Percentiles rank a stretch among this genome's conserved stretches.
Conservation (phyloP, 2,329 filamentous ascomycete genomes). For the Cercospora sp. region DNA sequence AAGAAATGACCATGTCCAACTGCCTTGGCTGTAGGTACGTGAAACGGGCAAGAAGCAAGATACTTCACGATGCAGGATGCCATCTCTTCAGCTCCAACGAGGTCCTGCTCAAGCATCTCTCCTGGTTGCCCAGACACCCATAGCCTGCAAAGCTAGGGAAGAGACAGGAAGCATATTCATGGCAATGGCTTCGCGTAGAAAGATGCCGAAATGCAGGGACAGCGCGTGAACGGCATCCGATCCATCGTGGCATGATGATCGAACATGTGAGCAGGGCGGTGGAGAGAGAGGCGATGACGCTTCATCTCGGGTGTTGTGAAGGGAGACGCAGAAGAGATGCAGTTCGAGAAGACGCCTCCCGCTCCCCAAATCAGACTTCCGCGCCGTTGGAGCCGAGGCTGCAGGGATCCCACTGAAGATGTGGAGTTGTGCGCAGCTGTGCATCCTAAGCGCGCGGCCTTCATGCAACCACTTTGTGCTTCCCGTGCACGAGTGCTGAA, state of each 20-base stretch:
- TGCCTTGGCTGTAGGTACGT: not conserved
- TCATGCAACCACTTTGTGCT: not conserved
- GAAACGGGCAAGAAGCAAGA: not conserved
- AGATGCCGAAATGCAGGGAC: constrained; percentile 1
- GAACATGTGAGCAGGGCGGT: no score
- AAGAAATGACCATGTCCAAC: not conserved
- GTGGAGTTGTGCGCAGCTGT: not conserved
- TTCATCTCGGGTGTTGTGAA: constrained; percentile 7
- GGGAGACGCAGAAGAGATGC: not conserved
- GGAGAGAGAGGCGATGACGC: not conserved
- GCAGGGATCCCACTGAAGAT: not conserved
- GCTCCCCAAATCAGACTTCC: not conserved
- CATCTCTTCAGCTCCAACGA: not conserved
- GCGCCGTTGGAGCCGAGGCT: not conserved
- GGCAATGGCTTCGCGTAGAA: not conserved
- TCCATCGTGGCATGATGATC: not conserved
- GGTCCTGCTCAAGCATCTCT: not conserved
- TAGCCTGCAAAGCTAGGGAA: not conserved
- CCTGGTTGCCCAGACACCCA: not conserved
- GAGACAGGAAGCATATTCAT: not conserved
- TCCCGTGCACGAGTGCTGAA: not conserved
- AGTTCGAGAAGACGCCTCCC: not conserved
- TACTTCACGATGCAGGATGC: not conserved
- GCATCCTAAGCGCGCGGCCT: not conserved
- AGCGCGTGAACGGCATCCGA: not conserved